Evolutionary conservation across 192 early-diverging fungal species (phyloP), one percentile per base, ranked within the genome.

Genomic region (Mortierella claussenii): DNA sequence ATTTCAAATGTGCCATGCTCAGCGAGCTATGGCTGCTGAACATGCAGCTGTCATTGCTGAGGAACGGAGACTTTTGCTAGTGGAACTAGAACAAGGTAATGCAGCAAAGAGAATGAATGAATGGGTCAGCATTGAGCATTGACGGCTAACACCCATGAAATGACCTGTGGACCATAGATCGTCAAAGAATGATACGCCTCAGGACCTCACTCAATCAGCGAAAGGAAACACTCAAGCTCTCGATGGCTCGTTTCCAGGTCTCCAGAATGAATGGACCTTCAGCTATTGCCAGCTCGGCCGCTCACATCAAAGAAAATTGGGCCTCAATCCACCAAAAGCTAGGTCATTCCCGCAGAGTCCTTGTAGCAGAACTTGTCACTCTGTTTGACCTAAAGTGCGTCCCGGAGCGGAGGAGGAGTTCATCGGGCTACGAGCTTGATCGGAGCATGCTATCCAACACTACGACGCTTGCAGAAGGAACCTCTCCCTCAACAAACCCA

Each of bases 361-460:
- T 87, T 13, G 80, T 87, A 10, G 70, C 74, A 6, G 83, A 87
- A 47, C 55, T 85, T 7, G 68, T 81, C 10, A 81, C 81, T 3
- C 55, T 85, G 30, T 87, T 85, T 68, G 84, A 87, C n/a, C 64
- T 87, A 27, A 84, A 81, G 30, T 55, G 32, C 23, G 57, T 73
- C n/a, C 68, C 61, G 12, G 71, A 66, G 33, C 57, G 50, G 44
- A 44, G 59, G 18, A 42, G 53, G 30, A 51, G 42, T 10, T 31
- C 55, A 20, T 42, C 30, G 20, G 37, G 55, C 12, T 59, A 65
- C 26, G 44, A 59, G 34, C 31, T 57, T 17, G 26, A 30, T 18
- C 50, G 59, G n/a, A 70, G 55, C 24, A 60, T 37, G 27, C 34
- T 47, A 15, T 80, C 69, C 33, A 69, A 45, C 31, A 61, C 44